Evolutionary conservation across 116 monocot genomes (phyloP).

Genomic region (Papilionanthe hybrid): DNA sequence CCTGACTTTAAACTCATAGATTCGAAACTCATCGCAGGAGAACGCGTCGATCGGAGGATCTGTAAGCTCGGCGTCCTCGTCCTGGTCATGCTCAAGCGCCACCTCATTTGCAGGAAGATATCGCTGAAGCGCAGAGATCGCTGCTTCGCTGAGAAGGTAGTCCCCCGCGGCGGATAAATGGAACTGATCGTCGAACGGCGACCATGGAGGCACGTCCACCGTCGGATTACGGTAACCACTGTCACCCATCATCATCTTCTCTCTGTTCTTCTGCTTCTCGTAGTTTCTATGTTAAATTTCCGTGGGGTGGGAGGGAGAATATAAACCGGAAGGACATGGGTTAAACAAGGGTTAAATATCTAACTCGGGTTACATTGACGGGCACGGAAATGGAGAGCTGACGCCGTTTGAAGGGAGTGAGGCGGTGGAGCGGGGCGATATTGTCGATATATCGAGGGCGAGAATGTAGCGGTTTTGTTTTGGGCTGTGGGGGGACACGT

Average conservation of each 20-base stretch:
- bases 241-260: conserved; percentile 22
- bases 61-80: conserved; percentile 16
- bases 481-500: conserved; percentile 18
- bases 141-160: not conserved
- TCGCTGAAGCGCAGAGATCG: conserved; percentile 14
- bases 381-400: conserved; percentile 3
- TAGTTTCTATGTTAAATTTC: not conserved
- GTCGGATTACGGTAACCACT: conserved; percentile 4
- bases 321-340: not conserved
- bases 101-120: not conserved
- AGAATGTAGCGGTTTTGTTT: conserved; percentile 1
- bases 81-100: conserved; percentile 8
- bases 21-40: conserved; percentile 52
- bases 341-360: conserved; percentile 9
- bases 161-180: not conserved
- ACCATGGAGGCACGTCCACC: conserved; percentile 24
- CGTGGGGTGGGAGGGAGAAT: conserved; percentile 5
- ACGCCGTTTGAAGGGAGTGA: conserved; percentile 10
- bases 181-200: conserved; percentile 12
- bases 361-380: not conserved
- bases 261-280: not conserved
- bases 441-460: too few relatives aligned
- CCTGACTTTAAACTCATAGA: conserved; percentile 59
- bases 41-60: conserved; percentile 27
- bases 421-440: too few relatives aligned